A percentile compares a stretch with the other conserved stretches of the same genome.
Evolutionary conservation across 345 rosid genomes (phyloP).

Genomic region (Dipteronia dyeriana): DNA sequence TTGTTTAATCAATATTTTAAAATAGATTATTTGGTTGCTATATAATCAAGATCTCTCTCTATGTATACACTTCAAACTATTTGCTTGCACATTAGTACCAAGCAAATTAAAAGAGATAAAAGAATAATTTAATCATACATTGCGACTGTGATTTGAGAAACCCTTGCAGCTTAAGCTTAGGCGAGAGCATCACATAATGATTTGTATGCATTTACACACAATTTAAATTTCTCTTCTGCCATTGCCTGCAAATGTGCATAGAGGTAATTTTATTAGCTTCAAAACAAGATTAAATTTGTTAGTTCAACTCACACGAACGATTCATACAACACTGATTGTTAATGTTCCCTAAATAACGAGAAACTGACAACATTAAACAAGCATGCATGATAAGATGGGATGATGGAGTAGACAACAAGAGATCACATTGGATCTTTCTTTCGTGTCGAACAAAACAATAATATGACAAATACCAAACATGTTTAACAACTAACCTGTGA

Average conservation of each 20-base stretch:
- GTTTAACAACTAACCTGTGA: slow-evolving; percentile 46
- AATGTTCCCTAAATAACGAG: background rate
- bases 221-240: slow-evolving; percentile 89
- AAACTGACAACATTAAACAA: background rate
- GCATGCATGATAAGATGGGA: background rate
- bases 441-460: background rate
- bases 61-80: background rate
- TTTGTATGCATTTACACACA: slow-evolving; percentile 75
- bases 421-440: background rate
- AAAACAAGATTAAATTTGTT: background rate
- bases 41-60: too few species aligned
- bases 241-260: slow-evolving; percentile 46
- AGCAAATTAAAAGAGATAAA: background rate
- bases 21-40: background rate
- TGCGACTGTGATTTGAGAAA: background rate
- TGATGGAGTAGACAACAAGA: background rate
- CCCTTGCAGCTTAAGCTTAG: background rate
- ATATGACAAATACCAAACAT: background rate
- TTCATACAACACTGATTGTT: background rate
- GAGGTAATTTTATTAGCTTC: background rate
- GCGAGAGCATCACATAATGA: slow-evolving; percentile 66
- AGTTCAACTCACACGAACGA: background rate
- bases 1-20: too few species aligned
- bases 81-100: background rate
- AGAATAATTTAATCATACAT: background rate